phyloP scores from a whole-genome alignment of 1,284 basidiomycete genomes.

The Heterobasidion parviporum region DNA sequence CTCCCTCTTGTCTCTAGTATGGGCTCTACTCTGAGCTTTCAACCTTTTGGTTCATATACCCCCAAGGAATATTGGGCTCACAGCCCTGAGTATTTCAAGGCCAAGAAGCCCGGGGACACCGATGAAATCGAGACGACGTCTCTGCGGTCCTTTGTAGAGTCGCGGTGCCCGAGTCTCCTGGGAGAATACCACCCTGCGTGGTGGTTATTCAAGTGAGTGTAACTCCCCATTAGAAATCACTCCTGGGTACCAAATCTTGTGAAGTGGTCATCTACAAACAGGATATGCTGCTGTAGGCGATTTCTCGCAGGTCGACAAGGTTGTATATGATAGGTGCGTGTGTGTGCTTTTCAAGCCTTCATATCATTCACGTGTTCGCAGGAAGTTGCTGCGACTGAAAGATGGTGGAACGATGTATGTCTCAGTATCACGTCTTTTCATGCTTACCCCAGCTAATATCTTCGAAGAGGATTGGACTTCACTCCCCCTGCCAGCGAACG shows the following conservation, averaged over 20 bases:
- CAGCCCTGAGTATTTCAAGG: conserved; percentile 26
- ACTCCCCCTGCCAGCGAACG: conserved; percentile 47
- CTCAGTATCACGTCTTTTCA: not conserved
- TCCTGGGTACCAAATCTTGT: conserved; percentile 1
- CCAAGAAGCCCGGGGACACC: not conserved
- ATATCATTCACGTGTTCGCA: conserved; percentile 15
- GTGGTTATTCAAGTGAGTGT: conserved; percentile 61
- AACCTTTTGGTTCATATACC: conserved; percentile 13
- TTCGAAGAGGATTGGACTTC: conserved; percentile 62
- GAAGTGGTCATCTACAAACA: conserved; percentile 67
- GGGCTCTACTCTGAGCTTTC: conserved; percentile 21
- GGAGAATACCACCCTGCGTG: conserved; percentile 49
- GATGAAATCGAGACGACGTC: conserved; percentile 26
- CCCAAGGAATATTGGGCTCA: conserved; percentile 28
- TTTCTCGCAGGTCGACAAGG: conserved; percentile 66
- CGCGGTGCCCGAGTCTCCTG: conserved; percentile 49
- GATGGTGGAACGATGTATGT: conserved; percentile 70
- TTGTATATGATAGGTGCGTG: conserved; percentile 62
- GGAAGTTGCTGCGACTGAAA: conserved; percentile 49
- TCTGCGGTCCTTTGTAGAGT: conserved; percentile 46
- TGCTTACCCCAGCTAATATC: conserved; percentile 5
- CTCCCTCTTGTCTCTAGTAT: conserved; percentile 11
- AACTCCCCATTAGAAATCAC: not conserved
- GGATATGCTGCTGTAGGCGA: conserved; percentile 62
- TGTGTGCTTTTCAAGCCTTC: not conserved